Evolutionary conservation across 805 yeast genomes (phyloP), one percentile per base, ranked within the genome.

Genomic region (Isabelozyma rhagii): DNA sequence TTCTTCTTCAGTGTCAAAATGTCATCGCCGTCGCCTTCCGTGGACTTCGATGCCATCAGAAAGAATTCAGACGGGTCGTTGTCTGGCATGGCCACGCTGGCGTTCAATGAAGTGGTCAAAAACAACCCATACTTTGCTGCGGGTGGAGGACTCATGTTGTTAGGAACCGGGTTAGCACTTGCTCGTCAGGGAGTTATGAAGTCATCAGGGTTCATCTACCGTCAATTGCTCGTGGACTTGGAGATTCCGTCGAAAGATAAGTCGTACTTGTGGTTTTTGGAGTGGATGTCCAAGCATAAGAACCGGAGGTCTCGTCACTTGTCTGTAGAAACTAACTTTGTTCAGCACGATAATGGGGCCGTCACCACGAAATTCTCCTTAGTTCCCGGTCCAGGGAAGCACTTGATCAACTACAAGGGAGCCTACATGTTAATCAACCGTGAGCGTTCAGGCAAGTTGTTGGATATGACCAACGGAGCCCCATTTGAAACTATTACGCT

Each of bases 371-470:
- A 84, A 51, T 92, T 94, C 65, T 83, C 90, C 44, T 80, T 94
- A 49, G 97, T 94, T 13, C 99, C 99, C 0, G 99, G 99, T 18
- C 97, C 97, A 0, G 99, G 99, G 3, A 88, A 86, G 58, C 99
- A 94, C 66, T 77, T 93, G 70, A 82, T 94, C 51, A 75, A 80
- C 54, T 94, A 93, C 68, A 80, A 84, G 56, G 93, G 93, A 8
- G 96, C 97, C 0, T 91, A 83, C 70, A 87, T 94, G 81, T 76
- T 87, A 51, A 90, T 94, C 17, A 88, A 85, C 56, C 80, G 99
- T 51, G 98, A 94, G 63, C 78, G 99, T 57, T 87, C 96, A 1
- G 94, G 94, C 5, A 82, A 93, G 53, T 76, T 94, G 64, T 80
- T 93, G 63, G 97, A 94, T 62, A 78, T 89, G 81, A 84, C 92